phyloP scores from a whole-genome alignment of 2,329 filamentous ascomycete species.

The Ophiostoma quercus region DNA sequence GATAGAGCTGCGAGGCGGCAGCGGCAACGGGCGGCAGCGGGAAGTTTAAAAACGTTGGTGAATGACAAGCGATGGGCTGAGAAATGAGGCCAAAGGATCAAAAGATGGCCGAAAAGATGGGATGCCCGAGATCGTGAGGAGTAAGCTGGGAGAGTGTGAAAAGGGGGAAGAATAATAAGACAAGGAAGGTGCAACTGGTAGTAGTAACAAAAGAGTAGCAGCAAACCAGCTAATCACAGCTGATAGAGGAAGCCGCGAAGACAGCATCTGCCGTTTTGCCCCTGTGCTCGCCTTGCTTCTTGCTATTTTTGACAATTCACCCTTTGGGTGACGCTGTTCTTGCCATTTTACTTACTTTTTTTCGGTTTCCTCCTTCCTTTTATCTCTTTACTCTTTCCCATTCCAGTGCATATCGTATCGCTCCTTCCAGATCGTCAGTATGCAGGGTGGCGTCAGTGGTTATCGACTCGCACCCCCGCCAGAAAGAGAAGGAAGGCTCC shows the following conservation, averaged over 20 bases:
- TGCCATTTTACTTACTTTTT: neutral
- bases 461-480: constrained; percentile 4
- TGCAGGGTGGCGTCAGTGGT: neutral
- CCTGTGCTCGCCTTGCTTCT: constrained; percentile 4
- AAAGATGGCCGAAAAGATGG: neutral
- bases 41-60: neutral
- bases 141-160: neutral
- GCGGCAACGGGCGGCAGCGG: neutral
- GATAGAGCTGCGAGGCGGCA: neutral
- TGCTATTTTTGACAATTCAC: neutral
- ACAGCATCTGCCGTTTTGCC: neutral
- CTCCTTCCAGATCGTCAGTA: neutral
- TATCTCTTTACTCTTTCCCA: neutral
- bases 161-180: neutral
- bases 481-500: constrained; percentile 16
- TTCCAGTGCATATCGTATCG: neutral
- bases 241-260: neutral
- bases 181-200: neutral
- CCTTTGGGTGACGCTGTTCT: neutral
- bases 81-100: neutral
- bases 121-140: neutral
- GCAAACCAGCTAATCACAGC: neutral
- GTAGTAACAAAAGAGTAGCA: constrained; percentile 1
- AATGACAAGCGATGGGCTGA: neutral
- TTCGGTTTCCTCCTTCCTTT: no score